Evolutionary conservation across 768 basidiomycete species (phyloP).

Genomic region (Mycena filopes): DNA sequence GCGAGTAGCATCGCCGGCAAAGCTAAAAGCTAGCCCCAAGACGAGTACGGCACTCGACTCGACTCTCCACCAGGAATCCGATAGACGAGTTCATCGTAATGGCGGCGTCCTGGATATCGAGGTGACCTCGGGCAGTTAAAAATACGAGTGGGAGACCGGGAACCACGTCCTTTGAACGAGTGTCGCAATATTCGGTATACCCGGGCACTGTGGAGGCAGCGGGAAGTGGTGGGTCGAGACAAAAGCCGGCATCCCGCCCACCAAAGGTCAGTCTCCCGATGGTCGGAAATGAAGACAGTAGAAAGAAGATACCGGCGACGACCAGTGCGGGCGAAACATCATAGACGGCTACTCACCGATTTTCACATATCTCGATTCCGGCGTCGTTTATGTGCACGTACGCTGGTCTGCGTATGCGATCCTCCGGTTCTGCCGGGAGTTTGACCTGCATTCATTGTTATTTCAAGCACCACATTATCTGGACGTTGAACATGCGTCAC

Average conservation of each 20-base stretch:
- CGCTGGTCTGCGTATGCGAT: conserved; percentile 85
- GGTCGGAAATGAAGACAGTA: neutral
- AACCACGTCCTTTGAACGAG: neutral
- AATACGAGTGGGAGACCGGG: neutral
- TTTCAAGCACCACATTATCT: neutral
- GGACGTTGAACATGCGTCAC: conserved; percentile 40
- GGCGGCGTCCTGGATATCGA: neutral
- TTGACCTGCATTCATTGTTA: conserved; percentile 66
- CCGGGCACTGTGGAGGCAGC: too few relatives aligned
- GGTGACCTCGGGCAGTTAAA: neutral
- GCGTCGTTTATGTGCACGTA: conserved; percentile 85
- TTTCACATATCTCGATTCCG: conserved; percentile 83
- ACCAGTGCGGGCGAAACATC: conserved; percentile 18
- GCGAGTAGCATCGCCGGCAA: too few relatives aligned
- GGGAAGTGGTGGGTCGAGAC: too few relatives aligned
- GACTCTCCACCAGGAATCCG: too few relatives aligned
- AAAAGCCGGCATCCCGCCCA: too few relatives aligned
- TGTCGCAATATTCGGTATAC: too few relatives aligned
- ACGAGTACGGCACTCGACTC: too few relatives aligned
- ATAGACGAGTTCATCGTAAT: too few relatives aligned
- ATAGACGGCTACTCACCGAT: conserved; percentile 61
- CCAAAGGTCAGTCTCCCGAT: too few relatives aligned
- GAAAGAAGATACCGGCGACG: neutral
- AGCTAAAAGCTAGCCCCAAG: too few relatives aligned
- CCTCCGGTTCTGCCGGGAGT: conserved; percentile 87